Percentiles rank a stretch among this genome's conserved stretches.
Evolutionary conservation across 805 yeast species (phyloP).

Genomic region (Spencermartinsiella europaea): DNA sequence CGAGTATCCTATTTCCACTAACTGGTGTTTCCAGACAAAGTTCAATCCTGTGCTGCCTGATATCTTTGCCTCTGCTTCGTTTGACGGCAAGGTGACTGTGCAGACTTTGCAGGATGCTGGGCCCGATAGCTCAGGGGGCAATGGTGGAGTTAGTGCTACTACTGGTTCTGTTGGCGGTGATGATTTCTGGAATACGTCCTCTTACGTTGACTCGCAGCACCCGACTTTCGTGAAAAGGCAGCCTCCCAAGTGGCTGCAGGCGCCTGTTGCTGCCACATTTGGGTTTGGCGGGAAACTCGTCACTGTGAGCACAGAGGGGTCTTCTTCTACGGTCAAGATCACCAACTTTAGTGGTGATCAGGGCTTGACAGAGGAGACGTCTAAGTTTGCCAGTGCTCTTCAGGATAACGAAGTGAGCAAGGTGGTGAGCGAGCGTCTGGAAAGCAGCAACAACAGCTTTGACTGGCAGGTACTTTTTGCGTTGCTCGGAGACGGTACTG

Average conservation of each 20-base stretch:
- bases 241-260: constrained; percentile 85
- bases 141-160: constrained; percentile 39
- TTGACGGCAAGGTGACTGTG: constrained; percentile 73
- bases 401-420: constrained; percentile 27
- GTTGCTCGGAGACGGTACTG: constrained; percentile 28
- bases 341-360: constrained; percentile 42
- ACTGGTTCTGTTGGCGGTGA: constrained; percentile 46
- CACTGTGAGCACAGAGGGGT: constrained; percentile 41
- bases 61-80: constrained; percentile 57
- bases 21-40: constrained; percentile 86
- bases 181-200: constrained; percentile 73
- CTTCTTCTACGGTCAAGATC: constrained; percentile 37
- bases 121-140: constrained; percentile 37
- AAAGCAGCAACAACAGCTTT: constrained; percentile 17
- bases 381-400: constrained; percentile 52
- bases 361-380: constrained; percentile 30
- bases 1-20: constrained; percentile 84
- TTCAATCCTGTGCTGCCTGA: constrained; percentile 91
- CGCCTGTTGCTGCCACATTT: constrained; percentile 70
- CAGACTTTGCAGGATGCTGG: constrained; percentile 84
- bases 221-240: constrained; percentile 68
- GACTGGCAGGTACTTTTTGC: constrained; percentile 35
- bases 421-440: constrained; percentile 17
- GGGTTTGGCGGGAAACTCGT: constrained; percentile 94
- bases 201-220: constrained; percentile 35